Conservation (phyloP, 2,329 filamentous ascomycete genomes). For the Helotiales sp. region DNA sequence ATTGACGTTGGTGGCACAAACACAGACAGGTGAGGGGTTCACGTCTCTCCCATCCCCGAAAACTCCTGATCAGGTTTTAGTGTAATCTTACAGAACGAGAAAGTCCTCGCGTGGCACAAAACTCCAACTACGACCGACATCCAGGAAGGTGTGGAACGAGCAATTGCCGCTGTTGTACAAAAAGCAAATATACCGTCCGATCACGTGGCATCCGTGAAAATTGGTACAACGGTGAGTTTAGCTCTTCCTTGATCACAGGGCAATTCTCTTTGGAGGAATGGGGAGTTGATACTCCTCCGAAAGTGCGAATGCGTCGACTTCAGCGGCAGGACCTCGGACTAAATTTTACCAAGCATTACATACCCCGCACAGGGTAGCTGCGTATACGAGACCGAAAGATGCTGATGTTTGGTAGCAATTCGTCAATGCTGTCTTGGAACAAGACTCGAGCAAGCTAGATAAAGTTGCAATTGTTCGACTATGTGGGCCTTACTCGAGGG, state of each 20-base stretch:
- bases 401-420: constrained; percentile 46
- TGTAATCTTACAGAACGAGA: constrained; percentile 36
- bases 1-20: constrained; percentile 66
- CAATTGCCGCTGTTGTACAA: constrained; percentile 51
- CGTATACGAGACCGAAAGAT: background rate
- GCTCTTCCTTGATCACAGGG: background rate
- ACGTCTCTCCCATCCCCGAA: background rate
- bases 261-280: background rate
- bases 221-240: constrained; percentile 47
- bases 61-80: constrained; percentile 11
- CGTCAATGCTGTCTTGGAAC: constrained; percentile 56
- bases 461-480: constrained; percentile 58
- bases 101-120: constrained; percentile 51
- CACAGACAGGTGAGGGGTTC: constrained; percentile 46
- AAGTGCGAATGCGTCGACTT: background rate
- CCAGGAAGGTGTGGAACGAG: constrained; percentile 53
- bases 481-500: constrained; percentile 52
- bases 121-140: constrained; percentile 56
- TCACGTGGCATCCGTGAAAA: constrained; percentile 53
- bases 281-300: background rate
- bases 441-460: constrained; percentile 54
- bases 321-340: constrained; percentile 9
- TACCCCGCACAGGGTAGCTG: background rate
- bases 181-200: constrained; percentile 46
- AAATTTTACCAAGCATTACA: constrained; percentile 7